phyloP scores from a whole-genome alignment of 768 basidiomycete species.

The Stropharia rugosoannulata region DNA sequence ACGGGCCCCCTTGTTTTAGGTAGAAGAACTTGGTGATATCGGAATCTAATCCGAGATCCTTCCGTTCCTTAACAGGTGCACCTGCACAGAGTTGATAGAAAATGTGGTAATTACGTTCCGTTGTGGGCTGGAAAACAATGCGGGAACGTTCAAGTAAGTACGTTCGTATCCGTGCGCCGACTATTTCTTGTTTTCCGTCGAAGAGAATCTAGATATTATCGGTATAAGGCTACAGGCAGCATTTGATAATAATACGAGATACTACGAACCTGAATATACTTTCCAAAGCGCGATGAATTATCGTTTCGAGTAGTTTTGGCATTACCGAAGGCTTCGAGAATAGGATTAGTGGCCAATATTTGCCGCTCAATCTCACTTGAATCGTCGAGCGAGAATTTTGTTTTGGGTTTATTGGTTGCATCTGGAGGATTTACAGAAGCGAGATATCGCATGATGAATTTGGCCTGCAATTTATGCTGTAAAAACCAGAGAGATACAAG shows the following conservation, averaged over 20 bases:
- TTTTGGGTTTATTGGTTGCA: slow-evolving; percentile 56
- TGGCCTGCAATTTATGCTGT: slow-evolving; percentile 54
- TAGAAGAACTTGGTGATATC: slow-evolving; percentile 89
- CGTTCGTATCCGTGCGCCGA: slow-evolving; percentile 97
- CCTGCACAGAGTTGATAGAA: slow-evolving; percentile 99
- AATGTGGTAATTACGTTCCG: slow-evolving; percentile 98
- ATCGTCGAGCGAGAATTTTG: slow-evolving; percentile 76
- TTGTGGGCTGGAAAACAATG: slow-evolving; percentile 95
- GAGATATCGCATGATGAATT: slow-evolving; percentile 99
- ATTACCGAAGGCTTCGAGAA: slow-evolving; percentile 98
- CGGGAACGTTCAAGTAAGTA: slow-evolving; percentile 97
- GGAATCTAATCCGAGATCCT: slow-evolving; percentile 87
- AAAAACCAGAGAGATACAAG: background rate
- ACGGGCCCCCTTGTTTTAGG: slow-evolving; percentile 89
- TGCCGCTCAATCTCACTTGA: slow-evolving; percentile 96
- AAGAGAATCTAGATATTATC: slow-evolving; percentile 77
- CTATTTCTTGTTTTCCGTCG: slow-evolving; percentile 93
- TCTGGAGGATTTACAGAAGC: slow-evolving; percentile 93
- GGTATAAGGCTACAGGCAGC: slow-evolving; percentile 3
- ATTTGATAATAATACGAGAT: background rate
- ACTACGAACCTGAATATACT: slow-evolving; percentile 90
- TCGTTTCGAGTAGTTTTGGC: slow-evolving; percentile 99
- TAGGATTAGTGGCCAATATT: slow-evolving; percentile 98
- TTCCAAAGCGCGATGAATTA: slow-evolving; percentile 98
- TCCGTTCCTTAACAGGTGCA: slow-evolving; percentile 91